Conservation (phyloP, 2,329 filamentous ascomycete species). For the Colletotrichum sp. region DNA sequence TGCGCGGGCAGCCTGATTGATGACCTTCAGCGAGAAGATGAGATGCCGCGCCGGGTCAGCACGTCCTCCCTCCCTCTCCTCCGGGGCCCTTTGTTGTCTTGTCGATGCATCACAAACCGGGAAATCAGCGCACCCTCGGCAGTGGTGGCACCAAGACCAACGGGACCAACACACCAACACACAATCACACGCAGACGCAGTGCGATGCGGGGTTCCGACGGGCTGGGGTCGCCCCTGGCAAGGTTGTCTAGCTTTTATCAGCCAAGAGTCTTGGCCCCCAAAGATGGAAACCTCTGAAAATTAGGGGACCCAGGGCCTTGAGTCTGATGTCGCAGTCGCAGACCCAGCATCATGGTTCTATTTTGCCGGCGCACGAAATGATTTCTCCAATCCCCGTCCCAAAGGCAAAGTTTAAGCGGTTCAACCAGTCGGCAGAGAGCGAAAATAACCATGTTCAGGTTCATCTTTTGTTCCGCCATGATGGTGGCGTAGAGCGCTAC, state of each 20-base stretch:
- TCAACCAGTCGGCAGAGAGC: not conserved
- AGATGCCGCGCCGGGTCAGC: conserved; percentile 17
- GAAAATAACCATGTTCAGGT: not conserved
- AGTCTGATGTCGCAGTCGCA: not conserved
- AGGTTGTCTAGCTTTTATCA: not conserved
- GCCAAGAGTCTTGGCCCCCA: conserved; percentile 15
- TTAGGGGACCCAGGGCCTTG: not conserved
- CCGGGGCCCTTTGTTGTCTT: not conserved
- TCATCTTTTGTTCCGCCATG: conserved; percentile 6
- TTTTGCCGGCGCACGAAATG: not conserved
- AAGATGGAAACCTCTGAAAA: not conserved
- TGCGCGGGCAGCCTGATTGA: not conserved
- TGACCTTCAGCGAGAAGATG: not conserved
- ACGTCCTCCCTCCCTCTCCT: not conserved
- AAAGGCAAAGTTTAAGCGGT: not conserved
- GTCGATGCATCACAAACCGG: not conserved
- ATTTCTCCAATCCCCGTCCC: not conserved
- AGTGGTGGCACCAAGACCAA: not conserved
- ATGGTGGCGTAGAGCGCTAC: not conserved
- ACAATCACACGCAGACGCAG: not conserved
- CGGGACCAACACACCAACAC: not conserved
- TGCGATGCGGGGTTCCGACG: conserved; percentile 2
- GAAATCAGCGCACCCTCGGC: not conserved
- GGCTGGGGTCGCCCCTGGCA: not conserved
- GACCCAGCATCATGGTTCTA: conserved; percentile 12